A percentile compares a stretch with the other conserved stretches of the same genome.
Evolutionary conservation across 2,329 filamentous ascomycete genomes (phyloP).

Genomic region (Colletotrichum simmondsii): DNA sequence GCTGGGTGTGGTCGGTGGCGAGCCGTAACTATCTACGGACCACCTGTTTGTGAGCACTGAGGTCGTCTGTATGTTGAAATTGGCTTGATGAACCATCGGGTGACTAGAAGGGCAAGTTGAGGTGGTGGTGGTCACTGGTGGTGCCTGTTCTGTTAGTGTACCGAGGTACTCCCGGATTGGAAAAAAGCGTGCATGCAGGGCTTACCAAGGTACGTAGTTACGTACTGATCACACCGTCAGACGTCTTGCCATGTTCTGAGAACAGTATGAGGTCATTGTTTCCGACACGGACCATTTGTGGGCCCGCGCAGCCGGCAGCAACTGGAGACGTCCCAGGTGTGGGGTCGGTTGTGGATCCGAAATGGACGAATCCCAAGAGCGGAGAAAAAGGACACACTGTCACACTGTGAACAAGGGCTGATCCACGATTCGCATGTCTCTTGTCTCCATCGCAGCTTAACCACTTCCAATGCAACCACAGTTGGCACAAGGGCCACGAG

Average conservation of each 20-base stretch:
- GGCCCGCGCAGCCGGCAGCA: constrained; percentile 11
- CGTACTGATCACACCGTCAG: background rate
- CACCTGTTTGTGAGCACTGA: background rate
- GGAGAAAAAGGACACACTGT: background rate
- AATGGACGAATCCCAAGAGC: constrained; percentile 8
- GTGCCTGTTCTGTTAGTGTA: background rate
- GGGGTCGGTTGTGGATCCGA: background rate
- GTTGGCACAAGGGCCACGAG: background rate
- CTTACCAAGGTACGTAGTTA: background rate
- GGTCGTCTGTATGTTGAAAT: background rate
- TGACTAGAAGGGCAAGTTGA: background rate
- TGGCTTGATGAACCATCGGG: background rate
- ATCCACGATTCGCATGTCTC: constrained; percentile 14
- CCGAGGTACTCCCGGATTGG: background rate
- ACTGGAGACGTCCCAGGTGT: constrained; percentile 18
- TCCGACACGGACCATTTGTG: constrained; percentile 13
- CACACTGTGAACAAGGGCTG: constrained; percentile 4
- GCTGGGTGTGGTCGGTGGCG: background rate
- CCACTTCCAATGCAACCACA: constrained; percentile 14
- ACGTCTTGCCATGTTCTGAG: background rate
- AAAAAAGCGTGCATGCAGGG: background rate
- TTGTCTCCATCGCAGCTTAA: constrained; percentile 16
- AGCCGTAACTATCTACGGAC: background rate
- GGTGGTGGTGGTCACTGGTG: background rate
- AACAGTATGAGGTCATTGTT: constrained; percentile 32